Evolutionary conservation across 768 basidiomycete genomes (phyloP).

Genomic region (Mycena alexandri): DNA sequence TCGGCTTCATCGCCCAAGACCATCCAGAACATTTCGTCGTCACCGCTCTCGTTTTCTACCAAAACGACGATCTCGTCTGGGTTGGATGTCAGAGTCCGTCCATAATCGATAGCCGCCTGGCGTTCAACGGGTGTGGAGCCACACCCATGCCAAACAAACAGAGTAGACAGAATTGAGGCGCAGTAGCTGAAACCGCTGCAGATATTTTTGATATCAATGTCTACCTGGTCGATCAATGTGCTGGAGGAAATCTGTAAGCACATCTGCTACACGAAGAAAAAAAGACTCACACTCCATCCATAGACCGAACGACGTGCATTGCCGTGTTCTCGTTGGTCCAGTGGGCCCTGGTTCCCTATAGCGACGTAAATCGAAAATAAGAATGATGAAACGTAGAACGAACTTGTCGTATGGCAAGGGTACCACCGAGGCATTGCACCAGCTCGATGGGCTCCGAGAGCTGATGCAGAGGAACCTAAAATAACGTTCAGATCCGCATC

Average conservation of each 20-base stretch:
- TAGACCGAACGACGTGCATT: conserved; percentile 79
- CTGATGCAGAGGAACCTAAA: conserved; percentile 65
- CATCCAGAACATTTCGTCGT: conserved; percentile 90
- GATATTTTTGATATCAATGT: conserved; percentile 71
- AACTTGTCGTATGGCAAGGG: conserved; percentile 82
- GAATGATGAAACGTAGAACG: conserved; percentile 24
- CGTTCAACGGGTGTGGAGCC: conserved; percentile 74
- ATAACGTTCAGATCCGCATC: conserved; percentile 4
- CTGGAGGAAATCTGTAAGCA: conserved; percentile 1
- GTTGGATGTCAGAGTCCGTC: conserved; percentile 56
- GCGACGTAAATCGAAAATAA: conserved; percentile 16
- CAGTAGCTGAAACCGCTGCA: conserved; percentile 92
- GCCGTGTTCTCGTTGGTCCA: conserved; percentile 87
- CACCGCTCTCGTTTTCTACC: conserved; percentile 72
- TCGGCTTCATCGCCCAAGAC: conserved; percentile 76
- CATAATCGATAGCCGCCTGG: conserved; percentile 73
- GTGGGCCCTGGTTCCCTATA: conserved; percentile 75
- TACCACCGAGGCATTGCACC: conserved; percentile 74
- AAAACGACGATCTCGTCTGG: conserved; percentile 65
- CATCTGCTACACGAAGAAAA: not conserved
- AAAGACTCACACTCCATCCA: conserved; percentile 50
- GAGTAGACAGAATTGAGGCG: conserved; percentile 72
- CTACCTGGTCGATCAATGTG: conserved; percentile 32
- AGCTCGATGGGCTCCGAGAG: conserved; percentile 74
- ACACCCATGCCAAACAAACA: conserved; percentile 87